Conservation (phyloP, 805 yeast species). For the Candida ipomoeae region DNA sequence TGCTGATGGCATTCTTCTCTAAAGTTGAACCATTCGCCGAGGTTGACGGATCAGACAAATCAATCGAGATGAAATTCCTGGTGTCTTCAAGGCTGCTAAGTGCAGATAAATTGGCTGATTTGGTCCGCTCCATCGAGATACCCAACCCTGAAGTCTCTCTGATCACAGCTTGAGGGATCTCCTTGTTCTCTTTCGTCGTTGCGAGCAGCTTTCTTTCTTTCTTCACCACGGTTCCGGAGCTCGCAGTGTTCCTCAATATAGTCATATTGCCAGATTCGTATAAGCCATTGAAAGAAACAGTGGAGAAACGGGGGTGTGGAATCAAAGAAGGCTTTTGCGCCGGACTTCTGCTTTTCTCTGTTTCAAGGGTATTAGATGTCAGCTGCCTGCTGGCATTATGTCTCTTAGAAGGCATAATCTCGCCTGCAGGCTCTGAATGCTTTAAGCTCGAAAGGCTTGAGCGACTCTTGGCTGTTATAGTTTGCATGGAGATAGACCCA, state of each 20-base stretch:
- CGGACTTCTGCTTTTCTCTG: background rate
- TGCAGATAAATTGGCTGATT: background rate
- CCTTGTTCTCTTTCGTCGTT: conserved; percentile 15
- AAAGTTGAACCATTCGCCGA: conserved; percentile 20
- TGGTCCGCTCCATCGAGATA: conserved; percentile 3
- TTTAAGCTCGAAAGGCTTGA: background rate
- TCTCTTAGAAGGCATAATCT: background rate
- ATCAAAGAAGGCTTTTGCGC: conserved; percentile 18
- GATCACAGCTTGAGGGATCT: conserved; percentile 22
- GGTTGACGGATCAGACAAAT: conserved; percentile 15
- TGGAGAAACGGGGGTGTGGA: conserved; percentile 43
- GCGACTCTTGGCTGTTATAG: background rate
- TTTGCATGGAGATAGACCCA: background rate
- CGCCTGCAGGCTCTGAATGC: background rate
- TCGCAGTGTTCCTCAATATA: conserved; percentile 9
- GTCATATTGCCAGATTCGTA: conserved; percentile 8
- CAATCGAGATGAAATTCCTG: conserved; percentile 20
- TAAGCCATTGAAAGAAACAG: conserved; percentile 39
- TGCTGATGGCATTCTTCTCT: conserved; percentile 22
- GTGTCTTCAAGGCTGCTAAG: conserved; percentile 2
- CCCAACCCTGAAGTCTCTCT: conserved; percentile 27
- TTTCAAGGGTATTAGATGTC: background rate
- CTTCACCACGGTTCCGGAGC: conserved; percentile 16
- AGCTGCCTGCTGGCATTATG: background rate
- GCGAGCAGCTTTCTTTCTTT: conserved; percentile 8